Conservation (phyloP, 2,329 filamentous ascomycete genomes). For the Elsinoe fawcettii region DNA sequence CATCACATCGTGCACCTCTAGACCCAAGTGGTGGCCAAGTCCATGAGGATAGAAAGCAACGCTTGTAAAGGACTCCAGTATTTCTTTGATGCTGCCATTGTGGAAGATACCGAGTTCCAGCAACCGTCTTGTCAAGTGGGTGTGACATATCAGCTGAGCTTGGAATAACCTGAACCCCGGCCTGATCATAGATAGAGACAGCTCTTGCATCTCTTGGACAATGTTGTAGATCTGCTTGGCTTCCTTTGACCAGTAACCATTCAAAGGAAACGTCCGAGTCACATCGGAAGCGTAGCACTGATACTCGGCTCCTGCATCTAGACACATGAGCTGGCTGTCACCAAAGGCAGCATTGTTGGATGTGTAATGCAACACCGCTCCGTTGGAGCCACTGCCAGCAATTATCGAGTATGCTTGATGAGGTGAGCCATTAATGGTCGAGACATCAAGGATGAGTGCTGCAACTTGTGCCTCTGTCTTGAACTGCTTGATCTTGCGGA, state of each 20-base stretch:
- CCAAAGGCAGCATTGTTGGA: slow-evolving; percentile 66
- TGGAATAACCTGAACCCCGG: slow-evolving; percentile 64
- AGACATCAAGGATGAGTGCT: slow-evolving; percentile 65
- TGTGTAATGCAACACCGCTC: slow-evolving; percentile 77
- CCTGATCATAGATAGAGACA: slow-evolving; percentile 60
- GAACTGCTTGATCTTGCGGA: slow-evolving; percentile 54
- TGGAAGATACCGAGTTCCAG: slow-evolving; percentile 63
- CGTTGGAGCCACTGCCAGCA: slow-evolving; percentile 73
- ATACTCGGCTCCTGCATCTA: slow-evolving; percentile 86
- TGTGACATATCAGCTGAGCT: slow-evolving; percentile 64
- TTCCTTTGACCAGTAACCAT: slow-evolving; percentile 61
- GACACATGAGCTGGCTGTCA: slow-evolving; percentile 64
- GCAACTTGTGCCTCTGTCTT: slow-evolving; percentile 77
- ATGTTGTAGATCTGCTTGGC: slow-evolving; percentile 66
- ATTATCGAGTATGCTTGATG: slow-evolving; percentile 84
- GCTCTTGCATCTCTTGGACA: slow-evolving; percentile 72
- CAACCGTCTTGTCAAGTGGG: slow-evolving; percentile 64
- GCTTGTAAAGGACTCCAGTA: slow-evolving; percentile 70
- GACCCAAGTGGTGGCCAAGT: slow-evolving; percentile 80
- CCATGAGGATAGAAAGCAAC: slow-evolving; percentile 89
- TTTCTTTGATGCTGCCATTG: slow-evolving; percentile 53
- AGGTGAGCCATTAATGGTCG: slow-evolving; percentile 64
- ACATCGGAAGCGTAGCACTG: slow-evolving; percentile 82
- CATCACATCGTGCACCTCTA: slow-evolving; percentile 74
- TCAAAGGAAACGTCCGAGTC: slow-evolving; percentile 77